Conservation (phyloP, 495 filamentous ascomycete genomes). For the Tetracladium marchalianum region DNA sequence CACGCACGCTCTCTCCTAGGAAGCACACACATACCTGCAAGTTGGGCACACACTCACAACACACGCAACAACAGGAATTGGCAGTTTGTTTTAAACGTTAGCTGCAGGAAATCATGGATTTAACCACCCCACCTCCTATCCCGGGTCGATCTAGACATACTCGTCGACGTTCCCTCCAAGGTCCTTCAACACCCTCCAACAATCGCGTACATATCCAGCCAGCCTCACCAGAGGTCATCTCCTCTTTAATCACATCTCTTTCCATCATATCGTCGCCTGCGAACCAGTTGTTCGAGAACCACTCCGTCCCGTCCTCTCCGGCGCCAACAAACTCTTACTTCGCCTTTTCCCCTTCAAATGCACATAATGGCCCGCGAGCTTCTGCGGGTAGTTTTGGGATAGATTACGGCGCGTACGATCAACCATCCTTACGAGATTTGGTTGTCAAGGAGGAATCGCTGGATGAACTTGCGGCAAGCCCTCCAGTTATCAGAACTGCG, state of each 20-base stretch:
- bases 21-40: too few relatives aligned
- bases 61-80: too few relatives aligned
- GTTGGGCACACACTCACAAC: too few relatives aligned
- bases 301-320: conserved; percentile 15
- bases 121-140: conserved; percentile 20
- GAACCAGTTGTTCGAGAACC: conserved; percentile 60
- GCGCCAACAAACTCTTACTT: conserved; percentile 12
- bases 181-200: conserved; percentile 23
- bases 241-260: conserved; percentile 83
- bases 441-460: conserved; percentile 46
- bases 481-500: conserved; percentile 78
- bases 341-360: conserved; percentile 7
- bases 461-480: conserved; percentile 55
- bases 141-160: conserved; percentile 24
- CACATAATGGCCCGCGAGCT: conserved; percentile 16
- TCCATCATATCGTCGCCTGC: conserved; percentile 74
- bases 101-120: background rate
- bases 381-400: conserved; percentile 54
- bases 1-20: too few relatives aligned
- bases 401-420: conserved; percentile 53
- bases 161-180: conserved; percentile 27
- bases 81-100: too few relatives aligned
- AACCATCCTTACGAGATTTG: conserved; percentile 40
- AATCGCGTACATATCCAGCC: conserved; percentile 42
- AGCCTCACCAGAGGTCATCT: conserved; percentile 87